Evolutionary conservation across 139 green algal genomes (phyloP).

Genomic region (Chlorella sp.): DNA sequence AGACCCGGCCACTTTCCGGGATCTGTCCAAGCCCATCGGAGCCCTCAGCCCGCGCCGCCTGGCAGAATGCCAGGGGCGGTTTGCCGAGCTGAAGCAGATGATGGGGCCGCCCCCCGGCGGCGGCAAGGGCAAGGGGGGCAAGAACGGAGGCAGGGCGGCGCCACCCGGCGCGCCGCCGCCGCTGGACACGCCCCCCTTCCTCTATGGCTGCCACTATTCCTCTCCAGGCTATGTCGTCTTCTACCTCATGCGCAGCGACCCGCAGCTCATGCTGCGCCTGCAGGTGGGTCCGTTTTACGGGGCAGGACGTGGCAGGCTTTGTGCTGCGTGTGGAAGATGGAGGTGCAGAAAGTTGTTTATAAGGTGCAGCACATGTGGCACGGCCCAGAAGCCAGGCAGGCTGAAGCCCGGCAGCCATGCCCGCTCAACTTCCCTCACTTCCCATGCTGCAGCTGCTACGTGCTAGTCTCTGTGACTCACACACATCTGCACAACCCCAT

Average conservation of each 20-base stretch:
- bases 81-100: constrained; percentile 35
- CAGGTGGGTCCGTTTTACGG: not conserved
- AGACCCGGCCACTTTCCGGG: constrained; percentile 76
- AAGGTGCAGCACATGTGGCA: not conserved
- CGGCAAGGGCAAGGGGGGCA: not conserved
- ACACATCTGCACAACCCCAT: no score
- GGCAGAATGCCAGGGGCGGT: constrained; percentile 48
- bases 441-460: no score
- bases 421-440: not conserved
- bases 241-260: constrained; percentile 87
- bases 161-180: constrained; percentile 49
- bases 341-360: no score
- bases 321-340: no score
- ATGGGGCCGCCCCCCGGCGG: constrained; percentile 11
- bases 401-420: no score
- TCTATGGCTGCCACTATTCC: constrained; percentile 97
- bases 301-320: no score
- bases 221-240: constrained; percentile 93
- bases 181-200: constrained; percentile 72
- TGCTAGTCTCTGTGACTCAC: no score
- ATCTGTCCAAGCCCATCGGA: constrained; percentile 91
- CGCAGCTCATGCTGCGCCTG: constrained; percentile 67
- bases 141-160: not conserved
- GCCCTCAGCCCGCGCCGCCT: constrained; percentile 86
- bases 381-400: not conserved